Evolutionary conservation across 768 basidiomycete species (phyloP).

Genomic region (Auriculariales sp.): DNA sequence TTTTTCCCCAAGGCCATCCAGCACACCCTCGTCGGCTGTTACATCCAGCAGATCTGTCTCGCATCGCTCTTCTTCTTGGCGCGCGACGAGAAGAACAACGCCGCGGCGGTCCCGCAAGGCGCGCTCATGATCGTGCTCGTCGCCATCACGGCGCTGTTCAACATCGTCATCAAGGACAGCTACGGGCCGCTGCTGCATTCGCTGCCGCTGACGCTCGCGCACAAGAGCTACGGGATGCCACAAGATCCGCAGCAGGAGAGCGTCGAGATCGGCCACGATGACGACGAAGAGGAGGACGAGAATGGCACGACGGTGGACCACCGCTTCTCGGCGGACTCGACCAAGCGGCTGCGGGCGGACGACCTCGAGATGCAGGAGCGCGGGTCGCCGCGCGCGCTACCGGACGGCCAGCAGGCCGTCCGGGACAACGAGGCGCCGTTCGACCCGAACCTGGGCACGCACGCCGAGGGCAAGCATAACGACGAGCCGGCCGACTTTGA

Average conservation of each 20-base stretch:
- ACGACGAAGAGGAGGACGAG: slow-evolving; percentile 8
- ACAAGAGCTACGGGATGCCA: slow-evolving; percentile 37
- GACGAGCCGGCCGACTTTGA: slow-evolving; percentile 39
- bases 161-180: slow-evolving; percentile 60
- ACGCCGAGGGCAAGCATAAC: slow-evolving; percentile 11
- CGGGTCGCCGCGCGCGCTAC: slow-evolving; percentile 7
- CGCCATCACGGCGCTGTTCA: slow-evolving; percentile 62
- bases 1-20: slow-evolving; percentile 94
- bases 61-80: slow-evolving; percentile 86
- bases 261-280: slow-evolving; percentile 4
- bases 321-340: slow-evolving; percentile 1
- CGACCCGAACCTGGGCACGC: not conserved
- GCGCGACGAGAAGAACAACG: slow-evolving; percentile 31
- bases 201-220: slow-evolving; percentile 68
- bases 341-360: slow-evolving; percentile 5
- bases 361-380: slow-evolving; percentile 5
- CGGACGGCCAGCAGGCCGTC: not conserved
- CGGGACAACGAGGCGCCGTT: not conserved
- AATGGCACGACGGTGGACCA: slow-evolving; percentile 7
- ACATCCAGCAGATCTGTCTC: slow-evolving; percentile 78
- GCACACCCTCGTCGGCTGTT: slow-evolving; percentile 87
- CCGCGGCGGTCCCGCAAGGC: slow-evolving; percentile 57
- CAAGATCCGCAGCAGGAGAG: slow-evolving; percentile 7
- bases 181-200: slow-evolving; percentile 63
- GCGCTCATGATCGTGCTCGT: slow-evolving; percentile 78